Conservation (phyloP, 1,284 basidiomycete genomes). For the Cryptococcus amylolentus region DNA sequence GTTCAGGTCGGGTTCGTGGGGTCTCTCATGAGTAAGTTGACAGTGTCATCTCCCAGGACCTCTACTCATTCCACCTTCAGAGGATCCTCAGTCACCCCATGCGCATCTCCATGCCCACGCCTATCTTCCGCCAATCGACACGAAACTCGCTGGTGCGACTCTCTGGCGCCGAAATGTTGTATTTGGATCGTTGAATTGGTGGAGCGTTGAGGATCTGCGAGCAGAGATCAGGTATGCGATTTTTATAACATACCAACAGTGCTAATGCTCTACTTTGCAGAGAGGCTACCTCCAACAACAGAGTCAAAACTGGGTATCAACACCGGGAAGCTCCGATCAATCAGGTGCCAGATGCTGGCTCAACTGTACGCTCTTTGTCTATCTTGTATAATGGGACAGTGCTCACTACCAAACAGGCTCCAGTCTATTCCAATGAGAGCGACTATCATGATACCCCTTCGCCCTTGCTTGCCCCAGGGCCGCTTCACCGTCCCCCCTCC, state of each 20-base stretch:
- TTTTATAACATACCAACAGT: not conserved
- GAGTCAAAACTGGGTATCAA: slow-evolving; percentile 46
- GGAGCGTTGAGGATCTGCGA: slow-evolving; percentile 44
- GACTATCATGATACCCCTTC: not conserved
- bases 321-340: slow-evolving; percentile 38
- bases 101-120: slow-evolving; percentile 47
- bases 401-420: not conserved
- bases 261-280: slow-evolving; percentile 15
- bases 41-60: not conserved
- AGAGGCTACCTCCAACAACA: slow-evolving; percentile 45
- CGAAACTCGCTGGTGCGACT: slow-evolving; percentile 32
- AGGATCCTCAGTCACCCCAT: slow-evolving; percentile 43
- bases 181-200: slow-evolving; percentile 45
- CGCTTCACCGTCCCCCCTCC: not conserved
- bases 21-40: slow-evolving; percentile 29
- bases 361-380: slow-evolving; percentile 18
- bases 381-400: not conserved
- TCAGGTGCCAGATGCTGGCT: slow-evolving; percentile 42
- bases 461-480: not conserved
- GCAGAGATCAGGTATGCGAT: slow-evolving; percentile 44
- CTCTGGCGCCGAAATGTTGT: slow-evolving; percentile 45
- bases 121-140: slow-evolving; percentile 40
- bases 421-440: slow-evolving; percentile 29
- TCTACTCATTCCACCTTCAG: slow-evolving; percentile 12
- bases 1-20: slow-evolving; percentile 42